Evolutionary conservation across 169 alveolate genomes (phyloP), one percentile per base, ranked within the genome.

Genomic region (Eimeria sp.): DNA sequence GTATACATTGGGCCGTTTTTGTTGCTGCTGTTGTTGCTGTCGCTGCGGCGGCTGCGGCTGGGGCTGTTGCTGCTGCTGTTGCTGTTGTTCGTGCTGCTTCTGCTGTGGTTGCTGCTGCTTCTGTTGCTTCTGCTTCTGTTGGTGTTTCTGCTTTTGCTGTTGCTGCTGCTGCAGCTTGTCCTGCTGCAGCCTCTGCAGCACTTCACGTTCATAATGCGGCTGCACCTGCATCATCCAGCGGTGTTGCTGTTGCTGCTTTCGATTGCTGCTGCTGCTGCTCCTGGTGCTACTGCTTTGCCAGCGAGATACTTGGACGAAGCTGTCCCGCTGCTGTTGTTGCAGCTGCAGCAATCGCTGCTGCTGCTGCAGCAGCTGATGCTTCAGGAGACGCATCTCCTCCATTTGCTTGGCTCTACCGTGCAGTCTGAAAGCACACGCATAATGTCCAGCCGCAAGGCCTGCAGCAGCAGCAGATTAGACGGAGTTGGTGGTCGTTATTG

Each of bases 311-410:
- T 51, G 47, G 67, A n/a, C 45, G 57, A 43, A 20, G 43, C 22
- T 78, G 49, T 78, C 89, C 40, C 67, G 89, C 65, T 78, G 89
- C 89, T 78, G 89, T 9, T 78, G 89, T 30, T 78, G 89, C 70
- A 54, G 61, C 61, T 45, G 89, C 89, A 78, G 49, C 70, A 78
- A 3, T n/a, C 34, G 87, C 63, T 78, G 43, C 65, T 78, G 89
- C 89, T 78, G 89, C 89, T 78, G 70, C 61, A 45, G 67, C 89
- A 78, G 89, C 49, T 78, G 89, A 61, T 78, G 89, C 89, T 34
- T 22, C 70, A 78, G 25, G 67, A 49, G 67, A 25, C 89, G 89
- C 89, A 78, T 78, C 34, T 78, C 89, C 65, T 34, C 47, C 89
- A 78, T 78, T 43, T 78, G 89, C 65, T 43, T 78, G 40, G 89